These are phyloP conservation scores for Chenopodium album DNA, from an alignment of 148 eudicot genomes.

Conservation along the genomic window DNA sequence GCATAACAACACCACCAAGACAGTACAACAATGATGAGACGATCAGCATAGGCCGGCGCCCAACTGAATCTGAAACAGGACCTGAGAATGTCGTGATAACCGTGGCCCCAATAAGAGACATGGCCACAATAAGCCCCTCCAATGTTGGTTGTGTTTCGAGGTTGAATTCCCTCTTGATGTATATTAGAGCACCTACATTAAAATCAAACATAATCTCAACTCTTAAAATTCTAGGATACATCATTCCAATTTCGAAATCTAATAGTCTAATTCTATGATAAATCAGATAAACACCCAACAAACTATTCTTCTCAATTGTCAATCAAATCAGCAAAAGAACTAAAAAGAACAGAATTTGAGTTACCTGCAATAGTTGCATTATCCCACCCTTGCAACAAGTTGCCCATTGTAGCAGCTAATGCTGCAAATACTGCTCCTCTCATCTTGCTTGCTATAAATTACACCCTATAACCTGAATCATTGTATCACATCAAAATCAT, in stretches of 20 bases:
- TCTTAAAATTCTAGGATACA: not conserved
- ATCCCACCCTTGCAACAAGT: constrained; percentile 99
- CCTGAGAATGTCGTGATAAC: constrained; percentile 88
- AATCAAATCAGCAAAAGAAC: not conserved
- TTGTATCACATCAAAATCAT: constrained; percentile 9
- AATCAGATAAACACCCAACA: not conserved
- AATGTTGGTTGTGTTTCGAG: constrained; percentile 66
- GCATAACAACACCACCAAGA: constrained; percentile 74
- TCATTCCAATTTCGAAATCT: not conserved
- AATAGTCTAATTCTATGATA: not conserved
- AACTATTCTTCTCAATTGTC: not conserved
- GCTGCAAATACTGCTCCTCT: constrained; percentile 87
- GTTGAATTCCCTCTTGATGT: constrained; percentile 80
- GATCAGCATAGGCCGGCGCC: constrained; percentile 86
- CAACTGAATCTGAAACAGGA: constrained; percentile 68
- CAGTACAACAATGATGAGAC: constrained; percentile 74
- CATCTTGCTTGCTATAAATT: constrained; percentile 34
- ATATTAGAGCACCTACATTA: constrained; percentile 73
- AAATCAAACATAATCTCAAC: constrained; percentile 3
- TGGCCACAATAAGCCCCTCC: constrained; percentile 90
- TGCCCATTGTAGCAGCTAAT: constrained; percentile 87
- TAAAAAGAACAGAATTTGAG: not conserved
- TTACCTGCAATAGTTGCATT: constrained; percentile 98
- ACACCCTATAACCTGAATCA: constrained; percentile 16
- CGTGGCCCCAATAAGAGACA: constrained; percentile 90